Evolutionary conservation across 1,284 basidiomycete species (phyloP).

Genomic region (Irpex sp.): DNA sequence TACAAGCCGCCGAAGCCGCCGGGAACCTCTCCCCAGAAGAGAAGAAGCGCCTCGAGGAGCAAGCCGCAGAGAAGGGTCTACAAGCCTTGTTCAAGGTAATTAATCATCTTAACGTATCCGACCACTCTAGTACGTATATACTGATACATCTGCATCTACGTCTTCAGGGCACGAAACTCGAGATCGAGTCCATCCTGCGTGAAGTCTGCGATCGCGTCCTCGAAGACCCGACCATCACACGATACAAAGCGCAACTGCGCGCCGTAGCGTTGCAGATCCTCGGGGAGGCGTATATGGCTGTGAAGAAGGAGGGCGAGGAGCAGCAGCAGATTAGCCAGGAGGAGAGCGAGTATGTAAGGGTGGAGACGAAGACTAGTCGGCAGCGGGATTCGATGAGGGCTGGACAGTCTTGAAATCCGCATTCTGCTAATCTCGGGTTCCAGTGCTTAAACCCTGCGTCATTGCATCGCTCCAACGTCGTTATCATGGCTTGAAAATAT

Average conservation of each 20-base stretch:
- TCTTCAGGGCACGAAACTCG: slow-evolving; percentile 84
- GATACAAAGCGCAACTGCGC: slow-evolving; percentile 67
- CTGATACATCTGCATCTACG: neutral
- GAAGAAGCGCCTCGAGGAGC: slow-evolving; percentile 89
- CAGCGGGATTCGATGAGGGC: slow-evolving; percentile 26
- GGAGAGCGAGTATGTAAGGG: slow-evolving; percentile 79
- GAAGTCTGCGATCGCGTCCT: slow-evolving; percentile 92
- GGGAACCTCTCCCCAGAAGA: slow-evolving; percentile 86
- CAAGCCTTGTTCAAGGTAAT: slow-evolving; percentile 88
- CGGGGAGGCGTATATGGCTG: slow-evolving; percentile 69
- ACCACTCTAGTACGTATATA: too few relatives aligned
- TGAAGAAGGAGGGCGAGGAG: slow-evolving; percentile 62
- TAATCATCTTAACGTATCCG: slow-evolving; percentile 3
- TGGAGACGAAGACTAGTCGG: slow-evolving; percentile 72
- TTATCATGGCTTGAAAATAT: neutral
- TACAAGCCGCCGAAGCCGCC: slow-evolving; percentile 88
- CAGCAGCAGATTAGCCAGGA: slow-evolving; percentile 33
- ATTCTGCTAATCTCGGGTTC: too few relatives aligned
- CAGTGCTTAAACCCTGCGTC: too few relatives aligned
- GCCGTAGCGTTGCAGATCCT: slow-evolving; percentile 84
- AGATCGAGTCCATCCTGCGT: slow-evolving; percentile 90
- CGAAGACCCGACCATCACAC: slow-evolving; percentile 47
- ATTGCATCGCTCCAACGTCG: neutral
- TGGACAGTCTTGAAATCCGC: neutral
- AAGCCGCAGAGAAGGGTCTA: slow-evolving; percentile 94